Evolutionary conservation across 2,329 filamentous ascomycete genomes (phyloP).

Genomic region (Stachybotrys elegans): DNA sequence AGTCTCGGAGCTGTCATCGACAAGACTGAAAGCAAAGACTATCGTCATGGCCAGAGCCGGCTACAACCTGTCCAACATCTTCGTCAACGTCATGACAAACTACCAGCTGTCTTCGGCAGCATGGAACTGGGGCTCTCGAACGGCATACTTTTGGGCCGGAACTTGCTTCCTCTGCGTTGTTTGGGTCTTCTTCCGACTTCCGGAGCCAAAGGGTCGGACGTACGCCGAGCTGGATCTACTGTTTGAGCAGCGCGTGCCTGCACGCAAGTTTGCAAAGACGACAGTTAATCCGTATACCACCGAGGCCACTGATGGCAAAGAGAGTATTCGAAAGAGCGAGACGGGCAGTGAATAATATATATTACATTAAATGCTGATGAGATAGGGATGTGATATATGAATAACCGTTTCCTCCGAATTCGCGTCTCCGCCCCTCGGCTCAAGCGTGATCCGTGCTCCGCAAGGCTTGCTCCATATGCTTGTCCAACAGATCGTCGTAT

Average conservation of each 20-base stretch:
- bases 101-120: slow-evolving; percentile 41
- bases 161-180: slow-evolving; percentile 41
- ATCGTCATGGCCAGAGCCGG: slow-evolving; percentile 43
- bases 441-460: too few relatives aligned
- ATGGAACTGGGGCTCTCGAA: slow-evolving; percentile 44
- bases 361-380: too few relatives aligned
- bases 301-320: not conserved
- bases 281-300: slow-evolving; percentile 29
- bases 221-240: slow-evolving; percentile 39
- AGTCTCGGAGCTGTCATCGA: slow-evolving; percentile 48
- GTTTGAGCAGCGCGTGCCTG: slow-evolving; percentile 32
- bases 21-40: slow-evolving; percentile 49
- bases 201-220: slow-evolving; percentile 46
- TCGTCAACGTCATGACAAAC: slow-evolving; percentile 44
- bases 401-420: too few relatives aligned
- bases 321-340: too few relatives aligned
- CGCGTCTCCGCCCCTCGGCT: too few relatives aligned
- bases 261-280: slow-evolving; percentile 34
- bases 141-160: slow-evolving; percentile 41
- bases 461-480: slow-evolving; percentile 32
- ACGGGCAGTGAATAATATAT: too few relatives aligned
- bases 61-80: slow-evolving; percentile 42
- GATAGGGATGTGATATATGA: too few relatives aligned
- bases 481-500: slow-evolving; percentile 33
- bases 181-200: slow-evolving; percentile 46